Base-by-base conservation (phyloP, 2,329 filamentous ascomycete species). In the Chaetomium sp. region DNA sequence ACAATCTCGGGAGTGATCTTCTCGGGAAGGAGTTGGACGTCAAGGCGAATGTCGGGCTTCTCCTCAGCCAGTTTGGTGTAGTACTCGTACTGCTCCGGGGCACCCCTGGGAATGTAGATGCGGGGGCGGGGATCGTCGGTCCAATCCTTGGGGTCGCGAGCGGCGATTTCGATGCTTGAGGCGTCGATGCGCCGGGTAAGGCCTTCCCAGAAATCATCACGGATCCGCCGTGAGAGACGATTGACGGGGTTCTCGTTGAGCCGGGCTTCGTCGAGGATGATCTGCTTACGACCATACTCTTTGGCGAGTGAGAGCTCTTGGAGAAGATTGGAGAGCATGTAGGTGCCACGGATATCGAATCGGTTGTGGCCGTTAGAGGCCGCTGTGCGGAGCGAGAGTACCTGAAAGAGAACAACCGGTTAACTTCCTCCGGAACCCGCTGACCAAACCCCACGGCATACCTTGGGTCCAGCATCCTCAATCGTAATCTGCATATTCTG, bases 401-500 rank as follows among this genome's bases (percentile, higher is more conserved):
- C 86, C 87, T 89, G 62, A 9, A 12, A 8, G 10, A 11, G 14
- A 11, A 8, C 5, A 11, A 7, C 14, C 14, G 12, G 40, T 42
- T 42, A 42, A 14, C 11, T 12, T 12, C 14, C 11, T n/a, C 40
- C 40, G 3, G 40, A 6, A 12, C 7, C 11, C 12, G 11, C 40
- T 10, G 11, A n/a, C 14, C 1, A 6, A 11, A 42, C 11, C 40
- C 11, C 5, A 11, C 40, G 14, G 14, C 40, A 61, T 70, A 87
- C 88, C 80, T 97, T 99, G 49, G 94, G 92, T 0, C 94, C 94
- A 61, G 83, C 81, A 73, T 99, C 94, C 68, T 97, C 94, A 65
- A 97, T 95, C 35, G 94, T 99, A 70, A 99, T 99, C 71, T 97
- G 91, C 79, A 90, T 89, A 71, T 99, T 96, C 55, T 82, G 79